Base-by-base conservation (phyloP, 805 yeast genomes). In the Tanozyma kutaoensis region DNA sequence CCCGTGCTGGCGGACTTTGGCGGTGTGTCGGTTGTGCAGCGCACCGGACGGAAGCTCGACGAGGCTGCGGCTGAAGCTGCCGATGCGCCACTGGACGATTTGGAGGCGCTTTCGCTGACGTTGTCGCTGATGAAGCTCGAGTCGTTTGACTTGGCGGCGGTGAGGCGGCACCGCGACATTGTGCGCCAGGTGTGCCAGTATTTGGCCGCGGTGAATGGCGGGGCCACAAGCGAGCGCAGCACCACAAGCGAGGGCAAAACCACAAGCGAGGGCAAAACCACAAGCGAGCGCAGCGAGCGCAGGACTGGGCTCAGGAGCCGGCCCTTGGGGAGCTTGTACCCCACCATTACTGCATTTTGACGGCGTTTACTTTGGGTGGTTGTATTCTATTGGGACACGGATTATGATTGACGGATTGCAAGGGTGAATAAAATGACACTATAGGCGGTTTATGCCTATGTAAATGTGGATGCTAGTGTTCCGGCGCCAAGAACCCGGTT, bases 401-500 rank as follows among this genome's bases (percentile, higher is more conserved):
- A 8, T 18, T 18, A 8, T 8, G 9, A 11, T 14, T 23, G 12
- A 24, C 22, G 10, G 12, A 23, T 32, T 26, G 14, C 21, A 29
- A 20, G 16, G 24, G 17, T 11, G 25, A 27, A 14, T 24, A 19
- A 22, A 22, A 32, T 12, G 13, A 15, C 15, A n/a, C 12, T 16
- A 12, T 19, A 22, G 12, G 5, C 17, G 24, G 7, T 12, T 13
- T 18, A 17, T 12, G 22, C 15, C 13, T 24, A 27, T 28, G 21
- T 28, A 8, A 8, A 24, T 14, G 12, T 16, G 19, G 15, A n/a
- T 8, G 12, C 16, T 5, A 12, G 7, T 14, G n/a, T n/a, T 16
- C 4, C 15, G 4, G n/a, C 12, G 47, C 34, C 96, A 8, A 86
- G 41, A 0, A 88, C 75, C 28, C 69, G 52, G 25, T 73, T 75